Conservation (phyloP, 129 eudicot species). For the Helianthus annuus region DNA sequence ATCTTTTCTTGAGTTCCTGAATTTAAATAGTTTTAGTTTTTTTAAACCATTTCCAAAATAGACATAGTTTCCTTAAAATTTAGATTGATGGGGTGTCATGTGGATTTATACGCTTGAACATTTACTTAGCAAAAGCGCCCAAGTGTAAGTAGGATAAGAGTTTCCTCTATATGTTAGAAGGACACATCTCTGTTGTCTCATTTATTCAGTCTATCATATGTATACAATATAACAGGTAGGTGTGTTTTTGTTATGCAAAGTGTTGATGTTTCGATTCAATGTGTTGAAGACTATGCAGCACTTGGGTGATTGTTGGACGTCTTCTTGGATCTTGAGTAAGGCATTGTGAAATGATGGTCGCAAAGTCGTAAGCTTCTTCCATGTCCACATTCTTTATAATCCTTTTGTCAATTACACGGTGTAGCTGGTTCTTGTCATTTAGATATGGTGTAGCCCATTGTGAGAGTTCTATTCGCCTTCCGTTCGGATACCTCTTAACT, state of each 20-base stretch:
- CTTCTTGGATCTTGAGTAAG: slow-evolving; percentile 31
- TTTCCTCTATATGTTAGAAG: too few species aligned
- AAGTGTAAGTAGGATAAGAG: too few species aligned
- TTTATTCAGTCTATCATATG: not conserved
- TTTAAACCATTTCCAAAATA: too few species aligned
- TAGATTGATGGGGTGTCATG: too few species aligned
- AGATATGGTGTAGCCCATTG: slow-evolving; percentile 49
- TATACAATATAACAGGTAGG: not conserved
- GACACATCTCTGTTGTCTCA: too few species aligned
- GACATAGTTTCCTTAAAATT: too few species aligned
- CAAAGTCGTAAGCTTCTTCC: slow-evolving; percentile 39
- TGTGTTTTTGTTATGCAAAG: slow-evolving; percentile 9
- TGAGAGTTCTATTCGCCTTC: slow-evolving; percentile 34
- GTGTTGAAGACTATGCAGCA: slow-evolving; percentile 32
- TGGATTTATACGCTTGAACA: too few species aligned
- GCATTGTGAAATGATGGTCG: slow-evolving; percentile 41
- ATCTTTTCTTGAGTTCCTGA: too few species aligned
- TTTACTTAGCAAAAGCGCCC: too few species aligned
- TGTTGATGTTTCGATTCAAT: slow-evolving; percentile 25
- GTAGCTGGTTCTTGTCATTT: slow-evolving; percentile 18
- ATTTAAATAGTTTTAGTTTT: too few species aligned
- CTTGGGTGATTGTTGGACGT: slow-evolving; percentile 43
- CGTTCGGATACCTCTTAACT: slow-evolving; percentile 36
- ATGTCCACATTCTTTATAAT: slow-evolving; percentile 18
- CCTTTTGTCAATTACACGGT: slow-evolving; percentile 42